Evolutionary conservation across 306 rosid genomes (phyloP), one percentile per base, ranked within the genome.

Genomic region (Oemleria cerasiformis): DNA sequence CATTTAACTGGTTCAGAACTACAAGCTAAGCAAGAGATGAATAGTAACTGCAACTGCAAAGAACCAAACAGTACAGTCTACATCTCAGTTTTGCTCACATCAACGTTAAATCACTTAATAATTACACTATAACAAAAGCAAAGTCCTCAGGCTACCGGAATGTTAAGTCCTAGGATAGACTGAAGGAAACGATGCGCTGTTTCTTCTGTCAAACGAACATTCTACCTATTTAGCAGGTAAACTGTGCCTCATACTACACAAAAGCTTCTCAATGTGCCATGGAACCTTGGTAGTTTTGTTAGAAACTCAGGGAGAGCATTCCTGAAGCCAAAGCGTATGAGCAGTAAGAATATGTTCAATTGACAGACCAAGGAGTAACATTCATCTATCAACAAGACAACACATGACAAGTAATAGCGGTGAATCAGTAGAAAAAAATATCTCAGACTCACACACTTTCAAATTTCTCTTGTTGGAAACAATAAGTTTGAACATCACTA

Each of bases 321-420:
- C 68, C 61, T 67, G 50, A 17, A 66, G 73, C 60, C 61, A 38
- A 14, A 25, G 17, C 14, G 42, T 4, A 63, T 9, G 7, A 54
- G 3, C 17, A 48, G 47, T 25, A 51, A 34, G 23, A 63, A 63
- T 68, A 58, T 47, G 71, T 40, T 20, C 13, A 75, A 49, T 25
- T 8, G 70, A 17, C 56, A 45, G 57, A 66, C 30, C 42, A 25
- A 25, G 53, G 19, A 64, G 8, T 7, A 20, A 16, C 41, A 38
- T 34, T 17, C 58, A 23, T 7, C 43, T 15, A 66, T 47, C n/a
- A 19, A 23, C 12, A 8, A 45, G 9, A 48, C 23, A 30, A 25
- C 4, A 48, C 10, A 38, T 12, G 19, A 50, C 5, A 38, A 54
- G 3, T 42, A 15, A 17, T 21, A 76, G 21, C 8, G 67, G 63